These are phyloP conservation scores for Aspergillus fijiensis DNA, from an alignment of 2,329 filamentous ascomycete species.

Conservation along the genomic window DNA sequence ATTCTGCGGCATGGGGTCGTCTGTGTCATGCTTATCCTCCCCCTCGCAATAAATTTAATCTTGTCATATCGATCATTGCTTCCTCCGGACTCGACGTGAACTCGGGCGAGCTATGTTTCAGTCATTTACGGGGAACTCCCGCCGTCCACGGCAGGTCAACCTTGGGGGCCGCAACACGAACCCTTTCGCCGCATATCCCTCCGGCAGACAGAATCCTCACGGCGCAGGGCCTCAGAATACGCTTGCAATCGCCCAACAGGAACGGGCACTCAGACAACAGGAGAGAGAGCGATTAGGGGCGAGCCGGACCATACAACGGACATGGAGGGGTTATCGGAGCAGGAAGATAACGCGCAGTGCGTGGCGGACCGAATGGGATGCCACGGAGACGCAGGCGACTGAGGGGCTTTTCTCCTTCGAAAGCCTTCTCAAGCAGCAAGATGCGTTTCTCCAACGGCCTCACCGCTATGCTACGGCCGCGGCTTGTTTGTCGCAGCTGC, in stretches of 20 bases:
- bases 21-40: slow-evolving; percentile 16
- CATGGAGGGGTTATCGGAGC: slow-evolving; percentile 75
- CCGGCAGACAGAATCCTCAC: slow-evolving; percentile 55
- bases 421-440: slow-evolving; percentile 43
- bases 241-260: slow-evolving; percentile 81
- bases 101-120: slow-evolving; percentile 67
- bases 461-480: slow-evolving; percentile 34
- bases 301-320: slow-evolving; percentile 69
- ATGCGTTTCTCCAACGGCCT: slow-evolving; percentile 50
- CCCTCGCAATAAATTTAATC: slow-evolving; percentile 5
- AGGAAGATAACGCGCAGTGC: slow-evolving; percentile 58
- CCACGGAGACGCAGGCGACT: slow-evolving; percentile 48
- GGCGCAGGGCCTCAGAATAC: slow-evolving; percentile 70
- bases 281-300: slow-evolving; percentile 77
- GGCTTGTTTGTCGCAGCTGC: slow-evolving; percentile 55
- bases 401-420: slow-evolving; percentile 27
- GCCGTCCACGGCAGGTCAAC: slow-evolving; percentile 87
- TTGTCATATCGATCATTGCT: slow-evolving; percentile 5
- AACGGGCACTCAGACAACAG: slow-evolving; percentile 74
- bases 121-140: slow-evolving; percentile 84
- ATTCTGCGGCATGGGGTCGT: slow-evolving; percentile 23
- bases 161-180: slow-evolving; percentile 81
- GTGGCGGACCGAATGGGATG: slow-evolving; percentile 65
- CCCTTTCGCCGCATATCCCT: slow-evolving; percentile 66
- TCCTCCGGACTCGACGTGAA: slow-evolving; percentile 10